Percentiles rank a stretch among this genome's conserved stretches.
Conservation (phyloP, 495 filamentous ascomycete genomes). For the Aspergillus coremiiformis region DNA sequence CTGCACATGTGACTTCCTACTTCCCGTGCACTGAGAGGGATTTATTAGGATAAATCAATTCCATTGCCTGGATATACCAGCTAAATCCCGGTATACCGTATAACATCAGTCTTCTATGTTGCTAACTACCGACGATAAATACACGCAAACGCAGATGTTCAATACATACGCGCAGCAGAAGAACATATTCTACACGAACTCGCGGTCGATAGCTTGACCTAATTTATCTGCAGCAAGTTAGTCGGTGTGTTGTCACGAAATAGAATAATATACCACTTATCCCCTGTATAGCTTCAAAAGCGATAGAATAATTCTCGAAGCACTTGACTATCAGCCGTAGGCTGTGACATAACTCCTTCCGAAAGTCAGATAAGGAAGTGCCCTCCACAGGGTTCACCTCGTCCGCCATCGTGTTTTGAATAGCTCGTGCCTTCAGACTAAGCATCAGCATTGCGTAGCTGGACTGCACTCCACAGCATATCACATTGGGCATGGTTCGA, state of each 20-base stretch:
- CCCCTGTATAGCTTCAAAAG: conserved; percentile 8
- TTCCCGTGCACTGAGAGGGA: too few relatives aligned
- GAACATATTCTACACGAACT: background rate
- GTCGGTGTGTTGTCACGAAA: background rate
- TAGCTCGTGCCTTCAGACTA: conserved; percentile 6
- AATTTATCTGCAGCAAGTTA: conserved; percentile 9
- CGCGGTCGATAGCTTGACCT: conserved; percentile 5
- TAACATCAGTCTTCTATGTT: background rate
- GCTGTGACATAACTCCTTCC: conserved; percentile 5
- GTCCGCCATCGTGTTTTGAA: background rate
- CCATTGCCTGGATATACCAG: too few relatives aligned
- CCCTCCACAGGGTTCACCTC: background rate
- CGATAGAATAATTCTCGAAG: conserved; percentile 2
- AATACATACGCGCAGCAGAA: background rate
- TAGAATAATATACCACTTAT: conserved; percentile 3
- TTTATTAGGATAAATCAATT: too few relatives aligned
- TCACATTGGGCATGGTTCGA: conserved; percentile 43
- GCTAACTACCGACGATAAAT: background rate
- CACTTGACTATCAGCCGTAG: conserved; percentile 1
- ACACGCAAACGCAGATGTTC: background rate
- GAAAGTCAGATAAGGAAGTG: background rate
- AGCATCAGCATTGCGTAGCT: conserved; percentile 44
- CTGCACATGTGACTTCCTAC: too few relatives aligned
- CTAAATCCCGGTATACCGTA: too few relatives aligned
- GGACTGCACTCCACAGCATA: conserved; percentile 46